Evolutionary conservation across 495 filamentous ascomycete genomes (phyloP).

Genomic region (Cercophora samala): DNA sequence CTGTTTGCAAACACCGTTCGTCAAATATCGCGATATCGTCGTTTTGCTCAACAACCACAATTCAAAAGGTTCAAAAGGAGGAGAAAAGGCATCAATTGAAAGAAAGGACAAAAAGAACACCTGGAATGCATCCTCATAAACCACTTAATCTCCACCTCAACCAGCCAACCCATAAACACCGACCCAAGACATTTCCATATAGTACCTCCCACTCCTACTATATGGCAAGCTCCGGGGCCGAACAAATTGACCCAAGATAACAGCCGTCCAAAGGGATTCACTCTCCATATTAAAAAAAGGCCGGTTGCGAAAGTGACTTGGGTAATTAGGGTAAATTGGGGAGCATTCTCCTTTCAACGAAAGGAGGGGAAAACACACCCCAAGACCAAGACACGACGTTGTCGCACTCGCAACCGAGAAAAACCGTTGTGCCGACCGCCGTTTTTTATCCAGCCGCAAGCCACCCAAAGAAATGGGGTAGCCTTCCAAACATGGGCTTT

Average conservation of each 20-base stretch:
- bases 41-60: not conserved
- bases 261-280: constrained; percentile 13
- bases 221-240: not conserved
- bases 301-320: constrained; percentile 5
- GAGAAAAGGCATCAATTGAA: not conserved
- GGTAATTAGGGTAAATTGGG: constrained; percentile 26
- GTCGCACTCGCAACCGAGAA: not conserved
- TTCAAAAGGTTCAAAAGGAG: not conserved
- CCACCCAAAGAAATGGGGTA: not conserved
- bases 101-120: not conserved
- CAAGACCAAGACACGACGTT: not conserved
- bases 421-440: not conserved
- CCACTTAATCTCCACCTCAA: not conserved
- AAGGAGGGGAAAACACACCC: not conserved
- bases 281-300: constrained; percentile 24
- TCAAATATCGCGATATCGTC: not conserved
- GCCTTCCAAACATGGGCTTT: not conserved
- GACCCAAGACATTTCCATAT: not conserved
- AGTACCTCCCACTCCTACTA: not conserved
- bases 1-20: not conserved
- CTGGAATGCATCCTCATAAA: not conserved
- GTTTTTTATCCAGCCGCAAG: not conserved
- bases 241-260: not conserved
- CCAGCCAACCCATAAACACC: not conserved
- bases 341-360: not conserved